Percentiles rank a stretch among this genome's conserved stretches.
These are phyloP conservation scores for Coniochaeta ligniaria DNA, from an alignment of 2,329 filamentous ascomycete species.

Conservation along the genomic window DNA sequence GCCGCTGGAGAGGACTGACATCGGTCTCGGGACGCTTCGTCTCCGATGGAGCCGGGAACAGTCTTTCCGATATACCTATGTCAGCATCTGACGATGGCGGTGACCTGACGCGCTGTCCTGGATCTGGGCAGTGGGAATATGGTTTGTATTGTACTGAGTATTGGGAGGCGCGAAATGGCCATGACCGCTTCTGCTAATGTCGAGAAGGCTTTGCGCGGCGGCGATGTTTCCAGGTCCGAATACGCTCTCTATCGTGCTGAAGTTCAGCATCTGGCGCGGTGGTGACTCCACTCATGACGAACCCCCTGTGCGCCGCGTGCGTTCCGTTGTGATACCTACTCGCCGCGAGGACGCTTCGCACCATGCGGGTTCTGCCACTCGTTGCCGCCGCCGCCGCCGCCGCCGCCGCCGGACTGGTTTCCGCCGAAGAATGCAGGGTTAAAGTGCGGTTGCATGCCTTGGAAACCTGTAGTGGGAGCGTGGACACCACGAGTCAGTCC, in stretches of 20 bases:
- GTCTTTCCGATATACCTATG: neutral
- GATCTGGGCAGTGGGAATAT: neutral
- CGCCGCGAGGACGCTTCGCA: constrained; percentile 70
- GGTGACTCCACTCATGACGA: neutral
- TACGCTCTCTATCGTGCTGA: neutral
- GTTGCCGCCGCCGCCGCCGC: constrained; percentile 22
- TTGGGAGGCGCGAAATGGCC: neutral
- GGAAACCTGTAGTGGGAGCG: constrained; percentile 44
- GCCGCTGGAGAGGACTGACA: neutral
- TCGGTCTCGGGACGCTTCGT: neutral
- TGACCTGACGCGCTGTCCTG: neutral
- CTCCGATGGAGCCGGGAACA: neutral
- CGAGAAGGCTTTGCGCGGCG: neutral
- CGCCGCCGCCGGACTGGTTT: constrained; percentile 34
- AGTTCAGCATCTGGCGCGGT: neutral
- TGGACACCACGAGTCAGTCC: neutral
- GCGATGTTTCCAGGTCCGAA: too few relatives aligned
- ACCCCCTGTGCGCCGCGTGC: neutral
- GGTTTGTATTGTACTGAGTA: neutral
- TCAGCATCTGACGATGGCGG: neutral
- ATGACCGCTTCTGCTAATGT: neutral
- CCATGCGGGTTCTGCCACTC: constrained; percentile 75
- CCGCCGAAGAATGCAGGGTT: constrained; percentile 65
- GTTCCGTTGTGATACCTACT: constrained; percentile 31
- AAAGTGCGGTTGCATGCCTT: constrained; percentile 63